Conservation (phyloP, 768 basidiomycete genomes). For the Lepiota brunneoincarnata region DNA sequence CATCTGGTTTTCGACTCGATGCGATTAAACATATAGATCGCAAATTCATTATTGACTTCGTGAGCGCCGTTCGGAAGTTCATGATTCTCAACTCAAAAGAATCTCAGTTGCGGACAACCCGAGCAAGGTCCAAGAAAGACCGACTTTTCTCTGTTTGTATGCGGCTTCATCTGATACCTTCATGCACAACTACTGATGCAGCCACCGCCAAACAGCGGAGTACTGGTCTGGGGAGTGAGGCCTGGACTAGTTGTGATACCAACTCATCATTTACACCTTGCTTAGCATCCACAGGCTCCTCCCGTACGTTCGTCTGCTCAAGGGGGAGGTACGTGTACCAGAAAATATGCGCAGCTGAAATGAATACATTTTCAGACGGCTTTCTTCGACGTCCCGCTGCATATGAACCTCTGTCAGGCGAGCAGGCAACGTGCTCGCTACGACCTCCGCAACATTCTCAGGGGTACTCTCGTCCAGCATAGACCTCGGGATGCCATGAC, state of each 20-base stretch:
- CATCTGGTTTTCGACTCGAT: constrained; percentile 79
- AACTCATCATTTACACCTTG: constrained; percentile 31
- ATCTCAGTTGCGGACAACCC: constrained; percentile 50
- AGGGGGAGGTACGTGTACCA: constrained; percentile 52
- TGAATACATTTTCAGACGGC: constrained; percentile 50
- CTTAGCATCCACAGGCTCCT: constrained; percentile 36
- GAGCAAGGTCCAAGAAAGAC: constrained; percentile 38
- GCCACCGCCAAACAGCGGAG: constrained; percentile 57
- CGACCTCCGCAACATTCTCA: constrained; percentile 74
- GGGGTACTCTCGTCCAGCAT: constrained; percentile 62
- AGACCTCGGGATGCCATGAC: constrained; percentile 84
- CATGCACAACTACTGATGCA: constrained; percentile 2
- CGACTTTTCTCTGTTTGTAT: constrained; percentile 58
- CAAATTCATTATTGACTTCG: constrained; percentile 67
- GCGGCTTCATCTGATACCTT: constrained; percentile 13
- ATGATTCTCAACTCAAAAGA: not conserved
- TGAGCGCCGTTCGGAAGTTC: constrained; percentile 28
- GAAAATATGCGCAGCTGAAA: too few relatives aligned
- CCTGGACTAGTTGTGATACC: not conserved
- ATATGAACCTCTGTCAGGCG: constrained; percentile 78
- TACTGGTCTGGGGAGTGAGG: constrained; percentile 77
- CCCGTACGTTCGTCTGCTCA: constrained; percentile 57
- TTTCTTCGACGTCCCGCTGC: constrained; percentile 91
- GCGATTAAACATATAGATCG: constrained; percentile 90
- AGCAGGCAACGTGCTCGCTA: constrained; percentile 64